These are phyloP conservation scores for Trifolium fragiferum DNA, from an alignment of 306 rosid genomes.

Conservation along the genomic window DNA sequence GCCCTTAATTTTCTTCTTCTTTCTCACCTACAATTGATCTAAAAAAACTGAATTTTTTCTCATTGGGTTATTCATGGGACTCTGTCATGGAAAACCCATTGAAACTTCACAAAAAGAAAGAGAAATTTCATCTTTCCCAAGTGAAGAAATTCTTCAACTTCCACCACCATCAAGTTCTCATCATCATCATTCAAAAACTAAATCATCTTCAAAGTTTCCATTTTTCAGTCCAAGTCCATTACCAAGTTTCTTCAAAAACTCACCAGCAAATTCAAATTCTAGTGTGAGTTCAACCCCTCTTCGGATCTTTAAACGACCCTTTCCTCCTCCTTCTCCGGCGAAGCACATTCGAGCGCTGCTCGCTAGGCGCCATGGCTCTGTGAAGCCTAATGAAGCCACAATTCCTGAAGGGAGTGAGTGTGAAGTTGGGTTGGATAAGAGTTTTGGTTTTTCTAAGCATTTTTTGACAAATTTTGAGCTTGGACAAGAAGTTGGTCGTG, in stretches of 20 bases:
- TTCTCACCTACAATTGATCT: constrained; percentile 30
- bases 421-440: constrained; percentile 73
- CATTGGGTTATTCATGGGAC: constrained; percentile 58
- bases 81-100: constrained; percentile 73
- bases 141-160: constrained; percentile 31
- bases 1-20: constrained; percentile 1
- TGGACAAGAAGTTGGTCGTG: constrained; percentile 91
- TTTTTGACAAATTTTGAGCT: constrained; percentile 66
- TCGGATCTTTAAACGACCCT: constrained; percentile 73
- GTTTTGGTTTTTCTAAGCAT: constrained; percentile 72
- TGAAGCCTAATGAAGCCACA: constrained; percentile 83
- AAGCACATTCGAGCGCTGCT: constrained; percentile 86
- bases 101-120: constrained; percentile 47
- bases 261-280: constrained; percentile 57
- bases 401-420: constrained; percentile 91
- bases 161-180: constrained; percentile 26
- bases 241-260: constrained; percentile 74
- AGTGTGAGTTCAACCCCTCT: constrained; percentile 76
- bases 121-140: constrained; percentile 29
- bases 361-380: constrained; percentile 77
- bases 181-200: constrained; percentile 21
- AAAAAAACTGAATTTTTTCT: constrained; percentile 31
- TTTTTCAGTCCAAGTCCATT: constrained; percentile 93
- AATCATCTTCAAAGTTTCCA: constrained; percentile 58
- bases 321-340: constrained; percentile 95